Percentiles rank a stretch among this genome's conserved stretches.
Evolutionary conservation across 306 rosid species (phyloP).

Genomic region (Begonia fuchsioides): DNA sequence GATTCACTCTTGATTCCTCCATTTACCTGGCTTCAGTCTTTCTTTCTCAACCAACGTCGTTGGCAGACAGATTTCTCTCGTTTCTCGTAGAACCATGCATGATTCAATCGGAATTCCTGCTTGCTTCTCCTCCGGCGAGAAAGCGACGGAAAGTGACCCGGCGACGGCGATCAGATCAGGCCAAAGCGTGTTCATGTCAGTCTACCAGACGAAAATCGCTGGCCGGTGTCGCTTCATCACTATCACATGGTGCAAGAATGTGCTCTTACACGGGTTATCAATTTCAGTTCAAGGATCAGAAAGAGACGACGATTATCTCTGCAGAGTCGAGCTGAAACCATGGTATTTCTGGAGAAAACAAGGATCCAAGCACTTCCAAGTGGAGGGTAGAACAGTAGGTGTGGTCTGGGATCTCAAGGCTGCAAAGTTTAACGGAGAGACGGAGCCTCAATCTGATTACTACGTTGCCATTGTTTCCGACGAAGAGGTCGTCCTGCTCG

Average conservation of each 20-base stretch:
- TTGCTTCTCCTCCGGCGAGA: constrained; percentile 51
- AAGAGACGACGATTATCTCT: constrained; percentile 29
- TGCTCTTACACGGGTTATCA: constrained; percentile 64
- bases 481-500: constrained; percentile 49
- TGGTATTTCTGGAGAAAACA: constrained; percentile 93
- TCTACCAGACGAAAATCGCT: constrained; percentile 61
- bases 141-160: constrained; percentile 24
- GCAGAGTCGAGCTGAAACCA: constrained; percentile 85
- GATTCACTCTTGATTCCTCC: too few species aligned
- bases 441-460: constrained; percentile 60
- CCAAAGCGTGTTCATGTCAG: constrained; percentile 45
- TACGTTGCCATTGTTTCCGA: constrained; percentile 66
- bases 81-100: constrained; percentile 33
- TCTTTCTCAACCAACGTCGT: too few species aligned
- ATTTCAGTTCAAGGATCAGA: constrained; percentile 51
- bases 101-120: constrained; percentile 66
- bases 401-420: constrained; percentile 77
- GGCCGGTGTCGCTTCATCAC: constrained; percentile 63
- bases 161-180: constrained; percentile 45
- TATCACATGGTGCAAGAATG: constrained; percentile 77
- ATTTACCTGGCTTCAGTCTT: too few species aligned
- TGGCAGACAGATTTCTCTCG: too few species aligned
- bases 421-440: constrained; percentile 61
- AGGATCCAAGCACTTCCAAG: constrained; percentile 55
- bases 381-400: constrained; percentile 47